Conservation (phyloP, 768 basidiomycete genomes). For the Leccinum imitatum region DNA sequence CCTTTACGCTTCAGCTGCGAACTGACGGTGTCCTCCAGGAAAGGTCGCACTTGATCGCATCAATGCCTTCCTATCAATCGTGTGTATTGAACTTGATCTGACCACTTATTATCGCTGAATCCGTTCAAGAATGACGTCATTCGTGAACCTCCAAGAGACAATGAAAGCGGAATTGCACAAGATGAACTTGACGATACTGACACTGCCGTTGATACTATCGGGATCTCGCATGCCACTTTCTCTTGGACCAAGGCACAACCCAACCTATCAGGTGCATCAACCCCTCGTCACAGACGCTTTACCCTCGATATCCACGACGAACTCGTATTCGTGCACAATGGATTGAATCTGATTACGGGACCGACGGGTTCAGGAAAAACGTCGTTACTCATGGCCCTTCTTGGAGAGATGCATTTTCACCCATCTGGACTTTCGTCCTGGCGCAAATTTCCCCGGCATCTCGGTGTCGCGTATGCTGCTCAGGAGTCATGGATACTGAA, state of each 20-base stretch:
- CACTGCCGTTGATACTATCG: not conserved
- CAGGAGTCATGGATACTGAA: conserved; percentile 88
- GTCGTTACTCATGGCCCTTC: conserved; percentile 60
- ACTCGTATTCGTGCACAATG: conserved; percentile 49
- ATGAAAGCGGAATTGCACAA: not conserved
- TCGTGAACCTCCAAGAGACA: not conserved
- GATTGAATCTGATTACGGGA: conserved; percentile 58
- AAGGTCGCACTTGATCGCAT: conserved; percentile 14
- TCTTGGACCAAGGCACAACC: conserved; percentile 7
- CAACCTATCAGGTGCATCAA: not conserved
- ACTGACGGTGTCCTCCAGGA: conserved; percentile 14
- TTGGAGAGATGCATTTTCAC: conserved; percentile 64
- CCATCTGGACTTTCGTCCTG: conserved; percentile 52
- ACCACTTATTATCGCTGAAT: not conserved
- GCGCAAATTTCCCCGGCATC: conserved; percentile 64
- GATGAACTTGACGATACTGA: not conserved
- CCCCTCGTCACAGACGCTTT: conserved; percentile 39
- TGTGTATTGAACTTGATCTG: not conserved
- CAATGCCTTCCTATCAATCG: conserved; percentile 5
- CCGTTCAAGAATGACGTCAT: conserved; percentile 3
- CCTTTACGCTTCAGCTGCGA: conserved; percentile 17
- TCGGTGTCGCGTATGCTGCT: conserved; percentile 74
- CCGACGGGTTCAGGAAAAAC: conserved; percentile 65
- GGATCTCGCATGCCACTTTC: conserved; percentile 8
- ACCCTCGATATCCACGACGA: conserved; percentile 50